Base-by-base conservation (phyloP, 768 basidiomycete species). In the Lentinula lateritia region DNA sequence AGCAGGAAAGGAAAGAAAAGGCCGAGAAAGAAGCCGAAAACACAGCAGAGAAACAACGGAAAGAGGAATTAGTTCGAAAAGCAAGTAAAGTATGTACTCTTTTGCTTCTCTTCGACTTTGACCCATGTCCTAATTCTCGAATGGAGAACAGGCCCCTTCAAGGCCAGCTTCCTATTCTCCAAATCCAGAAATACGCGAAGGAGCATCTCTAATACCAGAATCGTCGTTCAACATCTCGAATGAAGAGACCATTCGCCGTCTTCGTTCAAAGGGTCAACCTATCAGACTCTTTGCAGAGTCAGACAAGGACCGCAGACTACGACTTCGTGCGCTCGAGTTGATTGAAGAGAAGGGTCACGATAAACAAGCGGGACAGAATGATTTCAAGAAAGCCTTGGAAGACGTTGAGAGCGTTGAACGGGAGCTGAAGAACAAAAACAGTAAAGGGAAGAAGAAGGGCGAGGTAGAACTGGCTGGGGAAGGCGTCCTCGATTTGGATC, bases 231-330 rank as follows among this genome's bases (percentile, higher is more conserved):
- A 95, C 69, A 89, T 98, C 59, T 92, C 95, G 2, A 93, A 95
- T 61, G 90, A 95, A 63, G 97, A 99, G 68, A 92, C 91, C 12
- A 80, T 95, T 60, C 88, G 93, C 8, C 85, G 97, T 20, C 83
- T 99, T 13, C 88, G 97, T 50, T 78, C 83, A 28, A 96, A 97
- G 70, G 93, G 92, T 23, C 95, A 98, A 70, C 97, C 97, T 4
- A 91, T 98, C 63, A 85, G 94, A 34, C 77, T 99, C 8, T 99
- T 99, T 69, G 97, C 88, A 36, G 97, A 99, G 72, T 86, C 88
- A 0, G 97, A 99, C 77, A 93, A 95, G 76, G 97, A 98, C 32
- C 83, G 97, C 9, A 80, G 95, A 36, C 75, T 98, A 13, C 86
- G 97, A 13, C 76, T 99, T 13, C 85, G 97, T 56, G 96, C 97